Percentiles rank a stretch among this genome's conserved stretches.
These are phyloP conservation scores for Trametes cinnabarina DNA, from an alignment of 768 basidiomycete species.

Conservation along the genomic window DNA sequence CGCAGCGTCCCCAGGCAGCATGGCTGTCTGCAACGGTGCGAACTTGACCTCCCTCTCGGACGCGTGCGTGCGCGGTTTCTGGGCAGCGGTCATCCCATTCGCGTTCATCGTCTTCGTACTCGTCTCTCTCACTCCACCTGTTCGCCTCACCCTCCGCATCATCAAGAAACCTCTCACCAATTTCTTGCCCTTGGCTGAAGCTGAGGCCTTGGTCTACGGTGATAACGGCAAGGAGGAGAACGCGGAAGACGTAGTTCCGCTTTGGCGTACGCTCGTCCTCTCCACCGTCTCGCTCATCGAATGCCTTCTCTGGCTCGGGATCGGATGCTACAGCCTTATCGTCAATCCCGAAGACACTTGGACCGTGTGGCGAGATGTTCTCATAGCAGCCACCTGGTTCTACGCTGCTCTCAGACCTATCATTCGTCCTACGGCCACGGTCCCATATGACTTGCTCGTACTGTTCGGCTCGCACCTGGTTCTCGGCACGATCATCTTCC, in stretches of 20 bases:
- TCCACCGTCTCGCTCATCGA: slow-evolving; percentile 54
- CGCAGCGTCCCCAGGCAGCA: background rate
- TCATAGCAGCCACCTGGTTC: slow-evolving; percentile 60
- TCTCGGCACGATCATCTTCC: slow-evolving; percentile 47
- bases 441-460: slow-evolving; percentile 60
- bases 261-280: slow-evolving; percentile 64
- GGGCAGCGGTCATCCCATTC: slow-evolving; percentile 28
- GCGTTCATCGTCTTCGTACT: slow-evolving; percentile 24
- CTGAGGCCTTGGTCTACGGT: slow-evolving; percentile 25
- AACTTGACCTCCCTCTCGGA: slow-evolving; percentile 22
- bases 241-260: slow-evolving; percentile 33
- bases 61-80: slow-evolving; percentile 28
- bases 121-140: slow-evolving; percentile 15
- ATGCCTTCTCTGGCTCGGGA: slow-evolving; percentile 56
- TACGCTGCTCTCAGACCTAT: slow-evolving; percentile 61
- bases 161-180: slow-evolving; percentile 21
- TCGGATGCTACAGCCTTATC: slow-evolving; percentile 53
- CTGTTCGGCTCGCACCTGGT: slow-evolving; percentile 52
- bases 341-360: slow-evolving; percentile 33
- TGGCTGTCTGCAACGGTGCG: slow-evolving; percentile 9
- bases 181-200: slow-evolving; percentile 29
- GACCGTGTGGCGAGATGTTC: slow-evolving; percentile 40
- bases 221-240: slow-evolving; percentile 4
- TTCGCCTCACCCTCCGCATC: slow-evolving; percentile 3
- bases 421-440: slow-evolving; percentile 50